Base-by-base conservation (phyloP, 2,329 filamentous ascomycete genomes). In the Cladosporium sp. region DNA sequence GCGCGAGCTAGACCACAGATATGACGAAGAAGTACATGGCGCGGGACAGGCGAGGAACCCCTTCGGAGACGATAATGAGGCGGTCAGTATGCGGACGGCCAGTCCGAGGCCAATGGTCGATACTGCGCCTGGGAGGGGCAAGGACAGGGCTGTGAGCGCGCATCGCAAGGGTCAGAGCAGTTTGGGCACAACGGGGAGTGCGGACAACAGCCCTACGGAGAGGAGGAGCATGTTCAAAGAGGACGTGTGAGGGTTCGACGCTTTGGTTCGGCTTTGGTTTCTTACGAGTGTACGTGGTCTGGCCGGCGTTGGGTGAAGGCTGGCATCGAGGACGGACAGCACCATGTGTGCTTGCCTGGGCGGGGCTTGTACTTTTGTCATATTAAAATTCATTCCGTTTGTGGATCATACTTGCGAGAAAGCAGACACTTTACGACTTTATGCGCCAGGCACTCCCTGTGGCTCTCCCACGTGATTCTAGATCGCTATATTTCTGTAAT, bases 191-290 rank as follows among this genome's bases (percentile, higher is more conserved):
- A 59, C 42, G 14, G 59, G 58, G 9, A 69, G 67, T 49, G 56
- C 55, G 33, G 73, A 72, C 37, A 77, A 79, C 53, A 85, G 82
- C 65, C 81, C 82, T n/a, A 80, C 79, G 8, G 84, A 86, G 72
- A 75, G 85, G 68, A 78, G 80, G 66, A 87, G 84, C 56, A 77
- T 86, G 58, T 89, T 89, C 63, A 75, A 77, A 54, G 86, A 89
- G 72, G 78, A 86, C 57, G 78, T 89, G 65, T 87, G 61, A 65
- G 55, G 46, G 34, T 35, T 11, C 10, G 9, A 9, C 6, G 34
- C 34, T 35, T 35, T 35, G 10, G 10, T 11, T 35, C 34, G 34
- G n/a, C 7, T 40, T 31, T 45, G 16, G 16, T n/a, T n/a, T 16
- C 35, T 40, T 16, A 40, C 22, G 22, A 28, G 22, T 28, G 22